These are phyloP conservation scores for Candida piceae DNA, from an alignment of 805 yeast species.

Conservation along the genomic window DNA sequence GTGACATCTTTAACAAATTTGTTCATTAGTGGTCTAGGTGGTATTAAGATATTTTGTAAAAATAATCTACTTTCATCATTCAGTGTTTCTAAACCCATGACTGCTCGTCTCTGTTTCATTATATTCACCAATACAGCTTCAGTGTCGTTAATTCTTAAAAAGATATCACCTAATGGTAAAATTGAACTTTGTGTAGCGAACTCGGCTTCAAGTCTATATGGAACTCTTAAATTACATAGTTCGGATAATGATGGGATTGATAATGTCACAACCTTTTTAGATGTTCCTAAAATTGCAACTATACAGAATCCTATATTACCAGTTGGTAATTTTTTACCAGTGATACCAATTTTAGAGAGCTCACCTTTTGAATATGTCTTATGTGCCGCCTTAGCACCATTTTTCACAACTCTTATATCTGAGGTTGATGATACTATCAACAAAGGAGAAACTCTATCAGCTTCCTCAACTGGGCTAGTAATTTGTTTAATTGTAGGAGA, in stretches of 20 bases:
- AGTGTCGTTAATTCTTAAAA: slow-evolving; percentile 49
- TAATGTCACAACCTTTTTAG: slow-evolving; percentile 27
- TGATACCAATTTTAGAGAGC: slow-evolving; percentile 45
- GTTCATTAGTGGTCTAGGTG: slow-evolving; percentile 73
- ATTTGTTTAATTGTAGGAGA: slow-evolving; percentile 58
- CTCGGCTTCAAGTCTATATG: slow-evolving; percentile 35
- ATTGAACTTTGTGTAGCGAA: slow-evolving; percentile 41
- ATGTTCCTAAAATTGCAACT: slow-evolving; percentile 24
- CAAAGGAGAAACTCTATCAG: slow-evolving; percentile 59
- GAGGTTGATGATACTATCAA: slow-evolving; percentile 49
- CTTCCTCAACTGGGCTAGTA: slow-evolving; percentile 31
- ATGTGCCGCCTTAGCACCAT: slow-evolving; percentile 61
- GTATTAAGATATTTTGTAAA: slow-evolving; percentile 61
- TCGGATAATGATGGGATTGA: slow-evolving; percentile 64
- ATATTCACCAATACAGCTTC: slow-evolving; percentile 51
- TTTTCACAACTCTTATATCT: slow-evolving; percentile 59
- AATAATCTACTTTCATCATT: slow-evolving; percentile 53
- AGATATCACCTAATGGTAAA: slow-evolving; percentile 43
- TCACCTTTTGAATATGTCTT: slow-evolving; percentile 52
- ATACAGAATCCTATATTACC: slow-evolving; percentile 25
- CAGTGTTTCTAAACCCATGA: slow-evolving; percentile 22
- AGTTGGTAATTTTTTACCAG: slow-evolving; percentile 29
- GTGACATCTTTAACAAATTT: slow-evolving; percentile 84
- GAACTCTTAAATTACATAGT: slow-evolving; percentile 42
- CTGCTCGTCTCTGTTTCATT: slow-evolving; percentile 37